These are phyloP conservation scores for Plantago lanceolata DNA, from an alignment of 305 asterid genomes.

Conservation along the genomic window DNA sequence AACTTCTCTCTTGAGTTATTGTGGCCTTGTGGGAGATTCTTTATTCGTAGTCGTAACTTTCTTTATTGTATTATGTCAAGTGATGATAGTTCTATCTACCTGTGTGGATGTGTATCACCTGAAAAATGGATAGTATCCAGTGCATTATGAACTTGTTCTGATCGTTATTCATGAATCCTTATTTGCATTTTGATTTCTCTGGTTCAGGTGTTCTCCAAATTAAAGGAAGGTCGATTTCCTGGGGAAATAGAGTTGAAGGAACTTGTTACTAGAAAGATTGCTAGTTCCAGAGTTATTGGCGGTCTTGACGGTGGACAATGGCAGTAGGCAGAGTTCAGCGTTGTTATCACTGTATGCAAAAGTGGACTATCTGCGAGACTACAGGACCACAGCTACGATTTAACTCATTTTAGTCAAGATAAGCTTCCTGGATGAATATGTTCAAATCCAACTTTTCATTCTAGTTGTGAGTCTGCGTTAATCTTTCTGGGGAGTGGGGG, in stretches of 20 bases:
- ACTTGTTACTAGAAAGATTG: constrained; percentile 52
- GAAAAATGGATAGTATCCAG: background rate
- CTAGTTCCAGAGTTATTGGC: constrained; percentile 51
- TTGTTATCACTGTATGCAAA: too few relatives aligned
- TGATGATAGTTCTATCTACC: background rate
- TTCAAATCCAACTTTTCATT: too few relatives aligned
- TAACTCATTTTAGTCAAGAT: too few relatives aligned
- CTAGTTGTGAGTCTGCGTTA: too few relatives aligned
- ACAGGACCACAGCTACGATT: too few relatives aligned
- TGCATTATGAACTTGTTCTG: background rate
- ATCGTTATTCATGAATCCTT: constrained; percentile 2
- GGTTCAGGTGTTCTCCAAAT: constrained; percentile 75
- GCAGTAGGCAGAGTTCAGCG: constrained; percentile 24
- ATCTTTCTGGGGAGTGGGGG: too few relatives aligned
- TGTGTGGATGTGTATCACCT: background rate
- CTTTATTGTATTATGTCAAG: background rate
- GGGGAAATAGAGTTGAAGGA: constrained; percentile 90
- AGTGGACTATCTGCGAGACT: too few relatives aligned
- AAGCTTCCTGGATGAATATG: too few relatives aligned
- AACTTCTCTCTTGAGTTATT: too few relatives aligned
- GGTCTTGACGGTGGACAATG: constrained; percentile 36
- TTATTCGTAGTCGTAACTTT: too few relatives aligned
- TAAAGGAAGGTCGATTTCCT: constrained; percentile 70
- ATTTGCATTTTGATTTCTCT: constrained; percentile 23
- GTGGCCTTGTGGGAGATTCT: too few relatives aligned